Base-by-base conservation (phyloP, 805 yeast genomes). In the Candida sphagnicola region DNA sequence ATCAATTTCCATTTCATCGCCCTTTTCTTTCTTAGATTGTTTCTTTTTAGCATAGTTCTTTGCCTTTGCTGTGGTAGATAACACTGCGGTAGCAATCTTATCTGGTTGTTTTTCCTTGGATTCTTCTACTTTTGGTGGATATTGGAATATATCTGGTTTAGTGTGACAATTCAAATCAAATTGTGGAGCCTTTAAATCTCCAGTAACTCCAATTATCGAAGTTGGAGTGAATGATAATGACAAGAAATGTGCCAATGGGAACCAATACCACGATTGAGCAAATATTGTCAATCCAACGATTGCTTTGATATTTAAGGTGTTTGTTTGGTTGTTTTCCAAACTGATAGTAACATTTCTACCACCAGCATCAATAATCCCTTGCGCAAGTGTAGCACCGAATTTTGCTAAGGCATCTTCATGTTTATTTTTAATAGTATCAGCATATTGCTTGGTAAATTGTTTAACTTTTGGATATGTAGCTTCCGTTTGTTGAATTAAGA, bases 331-430 rank as follows among this genome's bases (percentile, higher is more conserved):
- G 59, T 90, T 87, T 62, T 93, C 97, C 36, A 91, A 71, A 50
- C 85, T 85, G 47, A 93, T 89, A 0, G 98, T 89, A n/a, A 85
- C 95, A 54, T 93, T 93, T 58, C 98, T 80, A 10, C 99, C 99
- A 64, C 99, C 97, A 8, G 98, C 99, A 67, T 93, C 97, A 59
- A 93, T 82, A 47, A 93, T 91, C 62, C 99, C 99, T 68, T 91
- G 97, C 11, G 96, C 91, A 35, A 93, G 68, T 13, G 97, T 87
- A 21, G 98, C 97, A 58, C 99, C 99, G 65, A 91, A 93, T 67
- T 89, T 90, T 28, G 98, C 96, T 62, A 93, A 76, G 3, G 96
- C 95, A 64, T 91, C 99, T 63, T 91, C 97, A 52, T 87, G 95
- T 63, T 91, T 93, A 54, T 83, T 85, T 18, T 82, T 69, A 40